phyloP scores from a whole-genome alignment of 2,329 filamentous ascomycete species.

The Huntiella decipiens region DNA sequence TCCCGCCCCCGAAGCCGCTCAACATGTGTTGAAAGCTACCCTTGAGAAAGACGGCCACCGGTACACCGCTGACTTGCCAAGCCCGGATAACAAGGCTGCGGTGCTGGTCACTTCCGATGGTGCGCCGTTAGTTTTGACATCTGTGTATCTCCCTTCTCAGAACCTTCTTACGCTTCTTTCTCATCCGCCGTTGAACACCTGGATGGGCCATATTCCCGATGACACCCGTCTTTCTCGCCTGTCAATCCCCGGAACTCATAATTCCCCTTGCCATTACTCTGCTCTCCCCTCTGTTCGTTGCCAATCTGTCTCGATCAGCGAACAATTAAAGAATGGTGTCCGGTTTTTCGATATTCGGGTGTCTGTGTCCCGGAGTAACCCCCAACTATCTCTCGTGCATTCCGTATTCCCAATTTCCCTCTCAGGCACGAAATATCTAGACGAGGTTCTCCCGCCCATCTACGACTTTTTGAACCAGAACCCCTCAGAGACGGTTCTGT shows the following conservation, averaged over 20 bases:
- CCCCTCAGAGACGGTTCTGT: conserved; percentile 63
- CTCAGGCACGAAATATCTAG: conserved; percentile 62
- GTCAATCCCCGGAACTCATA: conserved; percentile 89
- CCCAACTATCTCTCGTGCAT: conserved; percentile 68
- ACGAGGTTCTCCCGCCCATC: conserved; percentile 49
- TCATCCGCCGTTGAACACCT: conserved; percentile 47
- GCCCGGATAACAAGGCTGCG: conserved; percentile 37
- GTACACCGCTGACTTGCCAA: conserved; percentile 46
- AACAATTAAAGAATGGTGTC: conserved; percentile 75
- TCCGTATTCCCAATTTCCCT: conserved; percentile 75
- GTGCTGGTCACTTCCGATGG: conserved; percentile 38
- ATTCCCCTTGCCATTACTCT: conserved; percentile 67
- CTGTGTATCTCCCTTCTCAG: conserved; percentile 38
- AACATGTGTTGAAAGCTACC: conserved; percentile 26
- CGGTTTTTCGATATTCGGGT: conserved; percentile 89
- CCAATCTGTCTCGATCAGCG: conserved; percentile 57
- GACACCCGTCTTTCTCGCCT: conserved; percentile 58
- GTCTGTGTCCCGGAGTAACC: conserved; percentile 30
- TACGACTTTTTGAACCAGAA: conserved; percentile 60
- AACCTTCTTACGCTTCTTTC: conserved; percentile 45
- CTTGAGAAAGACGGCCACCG: neutral
- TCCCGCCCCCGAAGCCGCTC: conserved; percentile 34
- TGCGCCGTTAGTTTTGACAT: conserved; percentile 40
- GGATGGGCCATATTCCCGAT: conserved; percentile 66
- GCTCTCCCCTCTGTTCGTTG: conserved; percentile 87